A percentile compares a stretch with the other conserved stretches of the same genome.
These are phyloP conservation scores for Eucalyptus pauciflora DNA, from an alignment of 345 rosid species.

Conservation along the genomic window DNA sequence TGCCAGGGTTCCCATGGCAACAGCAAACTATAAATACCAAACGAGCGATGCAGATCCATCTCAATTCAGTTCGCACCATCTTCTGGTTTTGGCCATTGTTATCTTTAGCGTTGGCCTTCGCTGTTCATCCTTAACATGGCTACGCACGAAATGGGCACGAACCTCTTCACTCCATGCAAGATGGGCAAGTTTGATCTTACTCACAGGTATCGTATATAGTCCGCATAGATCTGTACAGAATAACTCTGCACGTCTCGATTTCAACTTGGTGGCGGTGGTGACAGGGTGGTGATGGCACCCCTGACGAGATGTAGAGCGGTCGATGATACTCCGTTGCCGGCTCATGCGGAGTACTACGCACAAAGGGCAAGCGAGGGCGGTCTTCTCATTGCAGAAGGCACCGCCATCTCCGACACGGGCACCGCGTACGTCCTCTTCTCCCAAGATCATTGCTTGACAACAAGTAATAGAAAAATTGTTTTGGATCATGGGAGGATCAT, in stretches of 20 bases:
- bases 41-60: background rate
- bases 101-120: background rate
- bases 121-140: background rate
- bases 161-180: slow-evolving; percentile 46
- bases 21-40: background rate
- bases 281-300: slow-evolving; percentile 84
- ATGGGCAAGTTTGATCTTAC: slow-evolving; percentile 60
- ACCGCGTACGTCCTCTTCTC: slow-evolving; percentile 11
- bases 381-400: slow-evolving; percentile 75
- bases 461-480: background rate
- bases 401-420: slow-evolving; percentile 46
- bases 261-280: too few relatives aligned
- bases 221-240: too few relatives aligned
- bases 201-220: slow-evolving; percentile 29
- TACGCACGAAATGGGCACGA: background rate
- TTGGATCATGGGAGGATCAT: background rate
- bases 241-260: too few relatives aligned
- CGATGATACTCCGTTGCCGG: slow-evolving; percentile 52
- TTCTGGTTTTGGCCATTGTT: background rate
- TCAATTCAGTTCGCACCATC: background rate
- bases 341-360: slow-evolving; percentile 56
- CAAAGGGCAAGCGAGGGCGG: slow-evolving; percentile 84
- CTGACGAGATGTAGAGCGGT: slow-evolving; percentile 87
- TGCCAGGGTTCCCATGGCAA: too few relatives aligned
- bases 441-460: background rate